phyloP scores from a whole-genome alignment of 257 asterid genomes.

The Solanum raphanifolium region DNA sequence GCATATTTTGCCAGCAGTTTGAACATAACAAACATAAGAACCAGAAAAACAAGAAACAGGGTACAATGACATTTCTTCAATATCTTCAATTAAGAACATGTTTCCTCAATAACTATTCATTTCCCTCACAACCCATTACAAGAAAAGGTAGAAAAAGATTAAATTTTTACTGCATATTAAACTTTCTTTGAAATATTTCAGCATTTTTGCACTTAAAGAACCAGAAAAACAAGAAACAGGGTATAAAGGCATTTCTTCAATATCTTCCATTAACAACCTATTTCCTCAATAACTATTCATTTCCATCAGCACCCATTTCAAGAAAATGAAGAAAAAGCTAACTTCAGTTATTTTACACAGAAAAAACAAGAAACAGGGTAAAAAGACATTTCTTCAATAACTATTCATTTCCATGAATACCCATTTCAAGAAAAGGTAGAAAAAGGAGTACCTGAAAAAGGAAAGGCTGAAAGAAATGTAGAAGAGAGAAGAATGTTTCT shows the following conservation, averaged over 20 bases:
- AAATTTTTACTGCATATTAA: neutral
- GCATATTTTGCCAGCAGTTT: neutral
- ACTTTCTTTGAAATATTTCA: neutral
- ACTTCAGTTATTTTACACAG: neutral
- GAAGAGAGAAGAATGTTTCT: conserved; percentile 10
- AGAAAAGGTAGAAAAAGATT: neutral
- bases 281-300: neutral
- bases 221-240: neutral
- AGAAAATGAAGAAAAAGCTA: neutral
- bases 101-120: no score
- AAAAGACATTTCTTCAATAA: neutral
- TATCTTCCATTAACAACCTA: neutral
- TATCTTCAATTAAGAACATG: neutral
- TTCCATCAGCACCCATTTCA: neutral
- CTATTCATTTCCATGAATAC: neutral
- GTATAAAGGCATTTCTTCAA: neutral
- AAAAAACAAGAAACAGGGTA: neutral
- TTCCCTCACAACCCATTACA: neutral
- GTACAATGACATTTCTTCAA: neutral
- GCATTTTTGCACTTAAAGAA: neutral
- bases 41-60: neutral
- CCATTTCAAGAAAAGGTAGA: neutral
- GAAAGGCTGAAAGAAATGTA: conserved; percentile 1
- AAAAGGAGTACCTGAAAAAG: conserved; percentile 20
- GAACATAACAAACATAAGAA: neutral